Percentiles rank a stretch among this genome's conserved stretches.
Evolutionary conservation across 2,329 filamentous ascomycete genomes (phyloP).

Genomic region (Beauveria varroae): DNA sequence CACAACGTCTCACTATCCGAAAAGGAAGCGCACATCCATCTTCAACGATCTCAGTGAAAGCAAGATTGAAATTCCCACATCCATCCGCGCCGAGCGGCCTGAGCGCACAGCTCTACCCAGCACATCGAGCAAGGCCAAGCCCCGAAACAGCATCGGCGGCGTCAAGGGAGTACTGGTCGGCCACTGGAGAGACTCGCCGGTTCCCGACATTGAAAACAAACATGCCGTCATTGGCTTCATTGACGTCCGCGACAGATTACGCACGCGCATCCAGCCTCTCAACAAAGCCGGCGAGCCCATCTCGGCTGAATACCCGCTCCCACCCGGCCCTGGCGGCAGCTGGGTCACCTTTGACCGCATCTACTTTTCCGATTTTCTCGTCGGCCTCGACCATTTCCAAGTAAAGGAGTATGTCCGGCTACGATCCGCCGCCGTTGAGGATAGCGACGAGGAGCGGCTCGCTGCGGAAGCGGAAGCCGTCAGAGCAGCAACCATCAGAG

Average conservation of each 20-base stretch:
- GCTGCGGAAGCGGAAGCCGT: conserved; percentile 36
- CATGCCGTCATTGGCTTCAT: conserved; percentile 57
- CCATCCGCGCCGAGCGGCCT: conserved; percentile 21
- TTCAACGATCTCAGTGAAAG: conserved; percentile 43
- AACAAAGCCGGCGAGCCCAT: conserved; percentile 42
- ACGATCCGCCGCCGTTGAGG: conserved; percentile 31
- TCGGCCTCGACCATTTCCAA: conserved; percentile 47
- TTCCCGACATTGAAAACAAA: conserved; percentile 40
- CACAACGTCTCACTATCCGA: conserved; percentile 36
- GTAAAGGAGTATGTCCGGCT: conserved; percentile 57
- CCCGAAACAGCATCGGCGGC: conserved; percentile 22
- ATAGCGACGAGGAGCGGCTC: conserved; percentile 30
- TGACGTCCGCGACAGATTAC: conserved; percentile 51
- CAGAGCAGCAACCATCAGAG: conserved; percentile 37
- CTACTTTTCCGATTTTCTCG: conserved; percentile 50
- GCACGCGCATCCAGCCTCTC: conserved; percentile 47
- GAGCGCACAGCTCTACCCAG: conserved; percentile 20
- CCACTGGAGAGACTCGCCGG: conserved; percentile 52
- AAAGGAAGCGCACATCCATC: conserved; percentile 47
- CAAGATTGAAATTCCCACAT: conserved; percentile 32
- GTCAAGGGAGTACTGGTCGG: conserved; percentile 46
- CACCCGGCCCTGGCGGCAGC: conserved; percentile 52
- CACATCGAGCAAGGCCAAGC: conserved; percentile 19
- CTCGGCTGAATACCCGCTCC: conserved; percentile 38
- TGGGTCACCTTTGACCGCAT: conserved; percentile 58